Percentiles rank a stretch among this genome's conserved stretches.
phyloP scores from a whole-genome alignment of 139 green algal species.

The Haematococcus sp. region DNA sequence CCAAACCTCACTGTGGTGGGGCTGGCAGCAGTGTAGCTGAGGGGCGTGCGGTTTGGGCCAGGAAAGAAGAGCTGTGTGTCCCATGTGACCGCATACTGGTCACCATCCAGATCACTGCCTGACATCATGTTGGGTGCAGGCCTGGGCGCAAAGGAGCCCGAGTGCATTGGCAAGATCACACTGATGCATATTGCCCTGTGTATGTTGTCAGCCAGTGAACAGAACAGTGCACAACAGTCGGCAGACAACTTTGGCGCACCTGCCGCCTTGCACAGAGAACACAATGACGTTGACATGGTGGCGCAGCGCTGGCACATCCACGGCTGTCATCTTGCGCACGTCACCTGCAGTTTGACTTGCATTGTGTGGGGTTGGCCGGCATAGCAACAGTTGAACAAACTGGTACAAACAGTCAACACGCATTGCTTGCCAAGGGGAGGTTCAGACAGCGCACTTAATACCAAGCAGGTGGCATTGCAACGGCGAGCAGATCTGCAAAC shows the following conservation, averaged over 20 bases:
- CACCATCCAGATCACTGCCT: not conserved
- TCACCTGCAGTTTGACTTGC: not conserved
- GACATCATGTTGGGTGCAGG: not conserved
- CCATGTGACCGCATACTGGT: conserved; percentile 7
- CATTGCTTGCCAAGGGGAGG: too few relatives aligned
- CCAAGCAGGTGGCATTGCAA: too few relatives aligned
- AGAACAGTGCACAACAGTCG: too few relatives aligned
- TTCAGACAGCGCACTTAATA: too few relatives aligned
- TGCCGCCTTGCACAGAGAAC: not conserved
- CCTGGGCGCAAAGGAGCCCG: not conserved
- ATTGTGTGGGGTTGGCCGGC: too few relatives aligned
- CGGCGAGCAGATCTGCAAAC: too few relatives aligned
- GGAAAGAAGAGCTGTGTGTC: not conserved
- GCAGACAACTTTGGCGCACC: not conserved
- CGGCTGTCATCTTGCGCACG: not conserved
- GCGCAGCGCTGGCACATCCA: not conserved
- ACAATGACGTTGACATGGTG: not conserved
- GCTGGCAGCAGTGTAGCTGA: not conserved
- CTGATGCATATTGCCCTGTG: too few relatives aligned
- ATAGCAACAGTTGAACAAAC: too few relatives aligned
- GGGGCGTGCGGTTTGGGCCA: not conserved
- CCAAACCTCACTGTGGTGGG: not conserved
- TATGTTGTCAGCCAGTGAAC: too few relatives aligned
- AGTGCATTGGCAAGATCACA: not conserved
- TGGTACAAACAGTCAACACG: too few relatives aligned